Percentiles rank a stretch among this genome's conserved stretches.
Conservation (phyloP, 176 grass and related monocot species). For the Urochloa ruziziensis region DNA sequence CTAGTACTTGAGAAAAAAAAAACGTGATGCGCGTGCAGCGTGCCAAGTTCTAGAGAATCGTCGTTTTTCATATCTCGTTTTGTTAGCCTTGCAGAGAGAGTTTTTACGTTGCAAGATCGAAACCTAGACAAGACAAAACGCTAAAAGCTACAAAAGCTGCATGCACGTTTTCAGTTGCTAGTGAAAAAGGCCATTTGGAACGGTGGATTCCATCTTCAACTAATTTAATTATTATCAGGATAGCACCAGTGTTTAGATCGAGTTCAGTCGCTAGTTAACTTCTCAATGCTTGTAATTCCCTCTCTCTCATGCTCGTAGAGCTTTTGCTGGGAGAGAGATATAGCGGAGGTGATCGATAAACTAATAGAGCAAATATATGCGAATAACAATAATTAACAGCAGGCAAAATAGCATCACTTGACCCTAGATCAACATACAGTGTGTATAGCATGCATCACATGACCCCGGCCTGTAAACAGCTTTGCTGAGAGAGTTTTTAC, state of each 20-base stretch:
- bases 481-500: neutral
- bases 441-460: no score
- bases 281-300: no score
- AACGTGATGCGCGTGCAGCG: neutral
- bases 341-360: no score
- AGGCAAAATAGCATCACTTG: no score
- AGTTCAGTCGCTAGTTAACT: no score
- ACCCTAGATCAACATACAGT: no score
- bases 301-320: no score
- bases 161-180: neutral
- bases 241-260: neutral
- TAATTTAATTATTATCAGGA: neutral
- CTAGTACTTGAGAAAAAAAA: neutral
- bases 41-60: neutral
- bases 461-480: no score
- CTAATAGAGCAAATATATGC: no score
- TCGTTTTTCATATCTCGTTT: neutral
- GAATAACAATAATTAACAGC: no score
- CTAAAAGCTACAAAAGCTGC: neutral
- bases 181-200: neutral
- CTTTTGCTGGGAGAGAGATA: no score
- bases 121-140: neutral
- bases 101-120: slow-evolving; percentile 14
- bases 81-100: neutral
- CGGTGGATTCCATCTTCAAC: neutral